These are phyloP conservation scores for Vaccinium macrocarpon DNA, from an alignment of 148 eudicot genomes.

Conservation along the genomic window DNA sequence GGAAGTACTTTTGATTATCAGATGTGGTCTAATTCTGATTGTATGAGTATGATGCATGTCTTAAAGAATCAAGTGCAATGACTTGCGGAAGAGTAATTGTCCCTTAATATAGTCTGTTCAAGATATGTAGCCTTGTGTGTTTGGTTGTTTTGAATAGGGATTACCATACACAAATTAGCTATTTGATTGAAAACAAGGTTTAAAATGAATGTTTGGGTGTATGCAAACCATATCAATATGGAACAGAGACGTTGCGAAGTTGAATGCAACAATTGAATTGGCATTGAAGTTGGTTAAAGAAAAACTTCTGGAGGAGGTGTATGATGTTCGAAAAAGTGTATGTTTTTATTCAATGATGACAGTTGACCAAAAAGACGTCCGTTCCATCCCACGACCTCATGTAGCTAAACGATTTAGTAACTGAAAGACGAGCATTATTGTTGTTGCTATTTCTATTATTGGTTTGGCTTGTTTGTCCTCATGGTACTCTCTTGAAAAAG, in stretches of 20 bases:
- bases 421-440: not conserved
- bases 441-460: not conserved
- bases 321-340: not conserved
- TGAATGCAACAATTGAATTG: not conserved
- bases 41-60: slow-evolving; percentile 10
- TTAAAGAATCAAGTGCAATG: not conserved
- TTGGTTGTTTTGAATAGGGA: slow-evolving; percentile 4
- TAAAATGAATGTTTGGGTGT: not conserved
- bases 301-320: not conserved
- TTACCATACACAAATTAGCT: not conserved
- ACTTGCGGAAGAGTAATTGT: not conserved
- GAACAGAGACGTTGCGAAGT: not conserved
- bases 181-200: not conserved
- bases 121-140: not conserved
- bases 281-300: not conserved
- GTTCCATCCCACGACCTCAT: not conserved
- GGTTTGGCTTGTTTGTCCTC: not conserved
- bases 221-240: not conserved
- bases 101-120: not conserved
- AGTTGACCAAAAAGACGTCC: not conserved
- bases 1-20: not conserved
- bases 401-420: not conserved
- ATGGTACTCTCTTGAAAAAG: not conserved
- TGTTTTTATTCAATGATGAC: not conserved
- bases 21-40: not conserved